Evolutionary conservation across 306 rosid species (phyloP), one percentile per base, ranked within the genome.

Genomic region (Trifolium pratense): DNA sequence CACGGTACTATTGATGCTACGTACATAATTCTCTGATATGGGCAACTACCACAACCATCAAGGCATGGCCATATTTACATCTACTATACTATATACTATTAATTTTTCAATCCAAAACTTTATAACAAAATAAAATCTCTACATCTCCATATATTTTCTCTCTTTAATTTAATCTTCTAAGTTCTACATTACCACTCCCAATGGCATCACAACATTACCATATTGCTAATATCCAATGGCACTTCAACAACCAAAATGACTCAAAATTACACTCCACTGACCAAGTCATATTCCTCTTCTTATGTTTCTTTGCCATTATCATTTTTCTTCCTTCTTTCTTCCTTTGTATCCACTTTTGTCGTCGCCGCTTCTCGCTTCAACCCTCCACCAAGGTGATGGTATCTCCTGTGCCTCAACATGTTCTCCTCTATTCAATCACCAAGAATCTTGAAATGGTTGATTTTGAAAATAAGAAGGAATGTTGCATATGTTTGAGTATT

Each of bases 401-500:
- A 14, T 16, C 83, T 46, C 52, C 42, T 3, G 5, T 49, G 9
- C 23, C 39, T 15, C n/a, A 49, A 6, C 39, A 23, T n/a, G 32
- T 57, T 15, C 14, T 17, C 1, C 62, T n/a, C 18, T 51, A 34
- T 68, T 58, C 64, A 42, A 52, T 11, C 60, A 66, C 37, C 23
- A 66, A 56, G 42, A 36, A 53, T 40, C 32, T 49, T 64, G 16
- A 42, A 49, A 20, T 74, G 31, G 78, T 61, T 61, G 67, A 23
- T 32, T 21, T 69, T 51, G 74, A 69, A 20, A 13, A 75, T 49
- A 25, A 42, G 15, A 60, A 65, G 5, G 86, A 84, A 57, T 84
- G 86, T 7, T 79, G 84, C 70, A 87, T 87, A 59, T 87, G 90
- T 79, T 66, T 87, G 71, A 60, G 77, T 45, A 25, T 14, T 56